Conservation (phyloP, 2,329 filamentous ascomycete species). For the Paracorniculantispora psalliotae region DNA sequence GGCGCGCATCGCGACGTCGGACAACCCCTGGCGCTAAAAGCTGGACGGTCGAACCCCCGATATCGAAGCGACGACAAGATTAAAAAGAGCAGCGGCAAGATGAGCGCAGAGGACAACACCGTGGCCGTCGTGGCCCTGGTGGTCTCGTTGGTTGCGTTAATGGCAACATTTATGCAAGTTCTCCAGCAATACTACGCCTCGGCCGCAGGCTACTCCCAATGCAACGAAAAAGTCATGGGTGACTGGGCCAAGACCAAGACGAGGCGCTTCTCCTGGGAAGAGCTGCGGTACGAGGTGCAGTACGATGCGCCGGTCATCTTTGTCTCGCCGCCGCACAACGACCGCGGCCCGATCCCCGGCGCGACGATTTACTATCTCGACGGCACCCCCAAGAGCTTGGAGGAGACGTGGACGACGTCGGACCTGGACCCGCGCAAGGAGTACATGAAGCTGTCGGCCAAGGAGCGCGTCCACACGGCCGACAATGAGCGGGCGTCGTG, state of each 20-base stretch:
- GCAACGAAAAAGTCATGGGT: slow-evolving; percentile 44
- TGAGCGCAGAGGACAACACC: slow-evolving; percentile 26
- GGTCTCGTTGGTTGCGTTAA: slow-evolving; percentile 42
- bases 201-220: slow-evolving; percentile 44
- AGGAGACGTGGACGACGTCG: slow-evolving; percentile 28
- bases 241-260: slow-evolving; percentile 38
- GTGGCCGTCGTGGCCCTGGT: slow-evolving; percentile 42
- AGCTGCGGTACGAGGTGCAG: slow-evolving; percentile 46
- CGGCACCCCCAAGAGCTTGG: slow-evolving; percentile 33
- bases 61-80: not conserved
- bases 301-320: slow-evolving; percentile 49
- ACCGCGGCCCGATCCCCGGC: slow-evolving; percentile 28
- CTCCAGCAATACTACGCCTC: slow-evolving; percentile 47
- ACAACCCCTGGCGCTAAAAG: not conserved
- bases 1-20: not conserved
- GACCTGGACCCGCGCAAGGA: slow-evolving; percentile 27
- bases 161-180: slow-evolving; percentile 42
- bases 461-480: slow-evolving; percentile 45
- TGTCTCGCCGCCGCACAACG: slow-evolving; percentile 39
- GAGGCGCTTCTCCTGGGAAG: slow-evolving; percentile 35
- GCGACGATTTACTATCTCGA: slow-evolving; percentile 33
- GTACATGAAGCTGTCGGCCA: slow-evolving; percentile 21
- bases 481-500: slow-evolving; percentile 54
- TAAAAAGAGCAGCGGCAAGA: not conserved
- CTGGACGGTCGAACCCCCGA: not conserved